These are phyloP conservation scores for Pichia nanzhaoensis DNA, from an alignment of 805 yeast species.

Conservation along the genomic window DNA sequence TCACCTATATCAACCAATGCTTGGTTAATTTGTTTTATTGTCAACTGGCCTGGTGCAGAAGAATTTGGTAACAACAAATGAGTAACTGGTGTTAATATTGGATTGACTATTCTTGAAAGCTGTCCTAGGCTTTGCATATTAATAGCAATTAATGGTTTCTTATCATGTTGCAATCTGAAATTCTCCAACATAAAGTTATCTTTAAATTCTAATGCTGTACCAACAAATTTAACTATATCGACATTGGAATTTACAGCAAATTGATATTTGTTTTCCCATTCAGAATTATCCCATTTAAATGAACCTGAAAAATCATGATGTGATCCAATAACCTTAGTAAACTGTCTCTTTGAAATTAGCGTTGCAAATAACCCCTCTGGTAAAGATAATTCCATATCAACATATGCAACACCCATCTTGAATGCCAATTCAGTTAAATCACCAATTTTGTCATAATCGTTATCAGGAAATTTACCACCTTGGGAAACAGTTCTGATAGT, in stretches of 20 bases:
- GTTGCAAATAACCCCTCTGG: slow-evolving; percentile 49
- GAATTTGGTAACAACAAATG: slow-evolving; percentile 57
- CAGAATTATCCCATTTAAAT: slow-evolving; percentile 58
- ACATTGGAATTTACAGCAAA: slow-evolving; percentile 59
- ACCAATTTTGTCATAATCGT: slow-evolving; percentile 40
- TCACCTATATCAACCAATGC: slow-evolving; percentile 56
- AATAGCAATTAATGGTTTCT: slow-evolving; percentile 69
- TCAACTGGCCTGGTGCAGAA: slow-evolving; percentile 78
- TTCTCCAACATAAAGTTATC: slow-evolving; percentile 70
- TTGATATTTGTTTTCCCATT: slow-evolving; percentile 68
- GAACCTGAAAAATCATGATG: slow-evolving; percentile 67
- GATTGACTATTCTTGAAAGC: slow-evolving; percentile 71
- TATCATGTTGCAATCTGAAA: slow-evolving; percentile 52
- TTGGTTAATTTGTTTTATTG: slow-evolving; percentile 57
- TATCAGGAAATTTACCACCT: slow-evolving; percentile 77
- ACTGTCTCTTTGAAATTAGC: slow-evolving; percentile 46
- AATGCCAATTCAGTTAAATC: slow-evolving; percentile 54
- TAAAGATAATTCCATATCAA: slow-evolving; percentile 72
- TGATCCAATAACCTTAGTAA: slow-evolving; percentile 73
- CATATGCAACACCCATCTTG: slow-evolving; percentile 70
- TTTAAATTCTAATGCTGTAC: slow-evolving; percentile 53
- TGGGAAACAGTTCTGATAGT: slow-evolving; percentile 73
- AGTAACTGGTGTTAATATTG: slow-evolving; percentile 76
- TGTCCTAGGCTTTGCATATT: slow-evolving; percentile 76
- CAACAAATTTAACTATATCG: slow-evolving; percentile 80